These are phyloP conservation scores for Tetrapisispora fleetii DNA, from an alignment of 805 yeast genomes.

Conservation along the genomic window DNA sequence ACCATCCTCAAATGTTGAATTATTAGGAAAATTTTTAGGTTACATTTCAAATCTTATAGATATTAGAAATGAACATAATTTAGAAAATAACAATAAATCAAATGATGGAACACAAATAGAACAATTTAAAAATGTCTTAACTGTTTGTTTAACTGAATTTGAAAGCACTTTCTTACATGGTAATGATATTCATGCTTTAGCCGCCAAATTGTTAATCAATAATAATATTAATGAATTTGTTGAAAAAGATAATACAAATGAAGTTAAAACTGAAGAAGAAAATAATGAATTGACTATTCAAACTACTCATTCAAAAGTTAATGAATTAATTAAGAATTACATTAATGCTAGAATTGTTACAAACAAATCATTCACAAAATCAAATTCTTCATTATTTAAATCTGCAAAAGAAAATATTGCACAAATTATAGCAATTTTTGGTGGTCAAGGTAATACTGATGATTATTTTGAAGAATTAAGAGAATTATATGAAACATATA, in stretches of 20 bases:
- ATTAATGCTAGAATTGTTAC: constrained; percentile 47
- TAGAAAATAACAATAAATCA: background rate
- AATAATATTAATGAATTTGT: constrained; percentile 29
- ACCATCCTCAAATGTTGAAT: constrained; percentile 78
- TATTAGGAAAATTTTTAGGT: constrained; percentile 76
- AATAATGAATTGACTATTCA: background rate
- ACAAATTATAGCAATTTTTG: constrained; percentile 73
- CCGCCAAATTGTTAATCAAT: constrained; percentile 51
- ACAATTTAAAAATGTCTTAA: constrained; percentile 60
- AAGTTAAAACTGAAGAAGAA: background rate
- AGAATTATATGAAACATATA: constrained; percentile 69
- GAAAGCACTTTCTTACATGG: constrained; percentile 62
- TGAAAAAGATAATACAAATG: constrained; percentile 18
- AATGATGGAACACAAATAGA: constrained; percentile 3
- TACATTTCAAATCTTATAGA: constrained; percentile 44
- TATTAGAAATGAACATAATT: constrained; percentile 21
- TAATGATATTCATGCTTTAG: constrained; percentile 77
- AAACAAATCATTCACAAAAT: constrained; percentile 39
- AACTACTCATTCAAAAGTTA: constrained; percentile 63
- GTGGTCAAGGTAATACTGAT: constrained; percentile 98
- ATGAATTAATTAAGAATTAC: constrained; percentile 69
- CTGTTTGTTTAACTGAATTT: constrained; percentile 68
- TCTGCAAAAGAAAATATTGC: constrained; percentile 43
- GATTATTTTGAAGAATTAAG: constrained; percentile 95
- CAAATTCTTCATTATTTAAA: constrained; percentile 53